phyloP scores from a whole-genome alignment of 2,329 filamentous ascomycete genomes.

The Fusarium oligoseptatum region DNA sequence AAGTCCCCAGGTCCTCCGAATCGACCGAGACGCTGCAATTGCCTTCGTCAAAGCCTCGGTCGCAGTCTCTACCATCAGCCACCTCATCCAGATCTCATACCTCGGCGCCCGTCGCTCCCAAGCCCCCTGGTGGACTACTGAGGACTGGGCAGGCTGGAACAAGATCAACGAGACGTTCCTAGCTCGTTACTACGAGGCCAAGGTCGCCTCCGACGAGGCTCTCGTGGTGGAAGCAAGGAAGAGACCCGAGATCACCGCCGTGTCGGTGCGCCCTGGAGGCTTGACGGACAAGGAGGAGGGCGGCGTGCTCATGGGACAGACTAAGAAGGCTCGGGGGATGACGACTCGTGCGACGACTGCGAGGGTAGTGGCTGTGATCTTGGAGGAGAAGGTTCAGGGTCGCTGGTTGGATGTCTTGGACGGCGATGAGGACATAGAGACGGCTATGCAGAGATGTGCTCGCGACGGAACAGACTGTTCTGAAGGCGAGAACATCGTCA shows the following conservation, averaged over 20 bases:
- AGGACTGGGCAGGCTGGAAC: slow-evolving; percentile 57
- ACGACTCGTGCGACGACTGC: slow-evolving; percentile 70
- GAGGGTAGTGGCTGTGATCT: slow-evolving; percentile 61
- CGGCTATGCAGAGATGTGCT: slow-evolving; percentile 41
- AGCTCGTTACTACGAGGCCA: slow-evolving; percentile 66
- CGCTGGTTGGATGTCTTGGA: slow-evolving; percentile 66
- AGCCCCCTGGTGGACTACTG: slow-evolving; percentile 64
- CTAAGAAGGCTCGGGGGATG: slow-evolving; percentile 51
- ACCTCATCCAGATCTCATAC: slow-evolving; percentile 73
- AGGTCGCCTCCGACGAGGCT: slow-evolving; percentile 67
- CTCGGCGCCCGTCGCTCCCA: slow-evolving; percentile 62
- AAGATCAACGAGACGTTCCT: slow-evolving; percentile 57
- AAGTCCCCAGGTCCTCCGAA: slow-evolving; percentile 37
- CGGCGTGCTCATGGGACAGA: slow-evolving; percentile 58
- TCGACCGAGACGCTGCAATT: slow-evolving; percentile 45
- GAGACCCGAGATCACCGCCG: slow-evolving; percentile 55
- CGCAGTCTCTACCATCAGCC: slow-evolving; percentile 55
- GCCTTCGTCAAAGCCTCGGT: slow-evolving; percentile 42
- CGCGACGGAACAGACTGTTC: slow-evolving; percentile 41
- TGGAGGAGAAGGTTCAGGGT: slow-evolving; percentile 57
- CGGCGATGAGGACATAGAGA: slow-evolving; percentile 57
- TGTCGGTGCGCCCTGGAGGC: slow-evolving; percentile 63
- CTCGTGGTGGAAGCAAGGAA: slow-evolving; percentile 59
- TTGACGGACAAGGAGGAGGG: slow-evolving; percentile 62
- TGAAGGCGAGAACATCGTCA: slow-evolving; percentile 40